Conservation (phyloP, 257 asterid genomes). For the Nemophila menziesii region DNA sequence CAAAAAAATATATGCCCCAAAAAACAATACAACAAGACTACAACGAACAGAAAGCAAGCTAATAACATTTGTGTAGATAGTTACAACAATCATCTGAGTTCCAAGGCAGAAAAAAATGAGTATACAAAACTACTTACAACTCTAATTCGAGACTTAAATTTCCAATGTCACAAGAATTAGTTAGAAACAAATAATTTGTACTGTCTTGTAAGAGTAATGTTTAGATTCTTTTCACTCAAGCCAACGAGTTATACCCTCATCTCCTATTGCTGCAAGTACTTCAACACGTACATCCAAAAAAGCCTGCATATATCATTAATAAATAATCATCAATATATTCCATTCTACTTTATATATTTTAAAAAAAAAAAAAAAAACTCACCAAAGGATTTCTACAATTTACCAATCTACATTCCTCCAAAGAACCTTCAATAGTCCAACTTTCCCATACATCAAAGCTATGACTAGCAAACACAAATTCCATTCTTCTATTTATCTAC, state of each 20-base stretch:
- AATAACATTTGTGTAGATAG: neutral
- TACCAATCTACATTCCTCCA: slow-evolving; percentile 86
- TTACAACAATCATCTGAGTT: neutral
- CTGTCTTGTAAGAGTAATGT: slow-evolving; percentile 2
- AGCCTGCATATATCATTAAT: slow-evolving; percentile 42
- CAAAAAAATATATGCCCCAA: too few species aligned
- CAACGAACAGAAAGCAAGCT: too few species aligned
- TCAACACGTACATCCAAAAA: slow-evolving; percentile 74
- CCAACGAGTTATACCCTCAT: slow-evolving; percentile 97
- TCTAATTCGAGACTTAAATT: slow-evolving; percentile 15
- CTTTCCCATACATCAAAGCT: slow-evolving; percentile 99
- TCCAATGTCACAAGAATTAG: slow-evolving; percentile 18
- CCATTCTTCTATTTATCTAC: slow-evolving; percentile 99
- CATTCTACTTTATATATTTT: too few species aligned
- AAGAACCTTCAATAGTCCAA: slow-evolving; percentile 87
- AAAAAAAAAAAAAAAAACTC: slow-evolving; percentile 21
- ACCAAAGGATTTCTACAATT: slow-evolving; percentile 95
- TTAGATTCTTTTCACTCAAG: slow-evolving; percentile 34
- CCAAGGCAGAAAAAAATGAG: neutral
- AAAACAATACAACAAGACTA: too few species aligned
- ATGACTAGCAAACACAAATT: slow-evolving; percentile 90
- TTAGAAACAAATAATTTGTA: slow-evolving; percentile 9
- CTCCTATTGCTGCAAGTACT: slow-evolving; percentile 81
- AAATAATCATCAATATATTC: neutral
- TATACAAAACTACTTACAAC: slow-evolving; percentile 9